phyloP scores from a whole-genome alignment of 2,329 filamentous ascomycete species.

The Trichoderma sp. region DNA sequence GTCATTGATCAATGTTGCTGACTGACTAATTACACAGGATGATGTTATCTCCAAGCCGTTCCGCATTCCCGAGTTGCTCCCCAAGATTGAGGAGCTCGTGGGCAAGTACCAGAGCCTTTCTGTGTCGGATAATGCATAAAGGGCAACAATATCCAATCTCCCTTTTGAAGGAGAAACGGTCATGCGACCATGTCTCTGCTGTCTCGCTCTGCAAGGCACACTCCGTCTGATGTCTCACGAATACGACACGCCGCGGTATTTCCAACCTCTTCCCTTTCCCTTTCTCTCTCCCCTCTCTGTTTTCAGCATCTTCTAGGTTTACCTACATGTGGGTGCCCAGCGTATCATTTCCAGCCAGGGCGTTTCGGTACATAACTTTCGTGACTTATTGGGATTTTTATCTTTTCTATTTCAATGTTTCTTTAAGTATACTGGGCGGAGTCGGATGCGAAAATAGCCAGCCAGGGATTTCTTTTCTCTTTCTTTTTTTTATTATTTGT shows the following conservation, averaged over 20 bases:
- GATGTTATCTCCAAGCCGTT: constrained; percentile 80
- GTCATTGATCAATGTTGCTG: not conserved
- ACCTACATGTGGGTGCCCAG: constrained; percentile 4
- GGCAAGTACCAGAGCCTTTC: constrained; percentile 38
- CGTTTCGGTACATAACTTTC: not conserved
- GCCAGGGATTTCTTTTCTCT: not conserved
- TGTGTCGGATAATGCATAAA: constrained; percentile 23
- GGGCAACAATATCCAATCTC: not conserved
- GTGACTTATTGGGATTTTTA: not conserved
- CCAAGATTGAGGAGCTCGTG: constrained; percentile 61
- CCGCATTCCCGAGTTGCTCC: constrained; percentile 66
- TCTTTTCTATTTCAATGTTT: not conserved
- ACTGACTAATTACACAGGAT: constrained; percentile 45
- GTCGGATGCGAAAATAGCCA: not conserved
- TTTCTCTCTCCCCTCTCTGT: not conserved
- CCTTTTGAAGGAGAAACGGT: not conserved
- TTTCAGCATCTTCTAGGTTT: not conserved
- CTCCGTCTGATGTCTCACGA: not conserved
- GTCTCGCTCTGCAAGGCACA: not conserved
- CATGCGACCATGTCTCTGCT: not conserved
- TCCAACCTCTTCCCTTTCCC: not conserved
- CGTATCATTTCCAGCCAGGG: not conserved
- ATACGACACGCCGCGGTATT: not conserved
- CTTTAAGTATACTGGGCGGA: not conserved
- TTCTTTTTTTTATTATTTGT: not conserved